Evolutionary conservation across 768 basidiomycete genomes (phyloP).

Genomic region (Termitomyces sp.): DNA sequence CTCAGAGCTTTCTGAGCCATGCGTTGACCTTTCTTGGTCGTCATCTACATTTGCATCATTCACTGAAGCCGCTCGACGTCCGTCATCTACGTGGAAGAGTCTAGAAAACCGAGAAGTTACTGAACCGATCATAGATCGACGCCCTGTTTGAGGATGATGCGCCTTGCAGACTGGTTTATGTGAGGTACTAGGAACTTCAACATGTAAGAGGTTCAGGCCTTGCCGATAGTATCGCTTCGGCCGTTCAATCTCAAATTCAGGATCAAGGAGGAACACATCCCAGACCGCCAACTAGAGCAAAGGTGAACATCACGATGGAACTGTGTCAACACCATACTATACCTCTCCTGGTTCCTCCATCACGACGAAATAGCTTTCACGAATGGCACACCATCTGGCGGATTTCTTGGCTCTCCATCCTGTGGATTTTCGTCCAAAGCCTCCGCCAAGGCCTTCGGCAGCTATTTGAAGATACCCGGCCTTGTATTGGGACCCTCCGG

Average conservation of each 20-base stretch:
- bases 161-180: constrained; percentile 4
- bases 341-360: constrained; percentile 87
- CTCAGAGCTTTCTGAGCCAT: constrained; percentile 16
- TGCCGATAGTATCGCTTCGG: constrained; percentile 87
- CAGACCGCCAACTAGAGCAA: constrained; percentile 66
- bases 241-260: constrained; percentile 85
- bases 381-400: constrained; percentile 84
- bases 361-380: constrained; percentile 88
- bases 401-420: constrained; percentile 57
- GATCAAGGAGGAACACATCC: constrained; percentile 92
- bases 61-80: constrained; percentile 13
- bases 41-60: constrained; percentile 8
- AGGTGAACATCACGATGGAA: background rate
- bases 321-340: constrained; percentile 4
- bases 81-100: constrained; percentile 32
- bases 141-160: constrained; percentile 21
- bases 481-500: constrained; percentile 87
- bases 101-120: constrained; percentile 43
- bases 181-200: constrained; percentile 14
- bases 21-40: constrained; percentile 6
- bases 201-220: constrained; percentile 65
- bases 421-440: constrained; percentile 63
- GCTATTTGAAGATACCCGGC: constrained; percentile 76
- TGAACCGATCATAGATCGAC: constrained; percentile 40
- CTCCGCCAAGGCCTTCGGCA: constrained; percentile 43